Conservation (phyloP, 768 basidiomycete species). For the Lactifluus piperatus region DNA sequence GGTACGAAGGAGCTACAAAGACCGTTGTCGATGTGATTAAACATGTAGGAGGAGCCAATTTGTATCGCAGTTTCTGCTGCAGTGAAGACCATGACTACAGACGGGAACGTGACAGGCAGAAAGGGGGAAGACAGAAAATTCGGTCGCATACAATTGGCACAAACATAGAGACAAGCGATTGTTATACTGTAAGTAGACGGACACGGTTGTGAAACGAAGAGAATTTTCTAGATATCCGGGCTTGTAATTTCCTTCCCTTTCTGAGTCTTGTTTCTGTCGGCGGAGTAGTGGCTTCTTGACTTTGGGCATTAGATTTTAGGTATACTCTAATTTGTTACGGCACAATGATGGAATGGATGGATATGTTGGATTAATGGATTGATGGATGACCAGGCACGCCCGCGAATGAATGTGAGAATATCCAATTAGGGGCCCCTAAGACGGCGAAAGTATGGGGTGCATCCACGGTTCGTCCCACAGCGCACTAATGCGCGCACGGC, state of each 20-base stretch:
- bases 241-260: neutral
- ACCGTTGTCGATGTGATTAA: no score
- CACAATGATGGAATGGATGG: neutral
- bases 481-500: constrained; percentile 51
- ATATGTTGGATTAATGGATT: neutral
- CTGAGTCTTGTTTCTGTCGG: neutral
- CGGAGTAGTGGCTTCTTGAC: neutral
- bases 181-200: neutral
- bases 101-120: neutral
- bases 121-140: neutral
- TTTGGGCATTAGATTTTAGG: constrained; percentile 1
- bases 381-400: neutral
- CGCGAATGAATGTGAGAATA: neutral
- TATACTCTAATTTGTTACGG: neutral
- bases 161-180: neutral
- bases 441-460: neutral
- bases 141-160: constrained; percentile 1
- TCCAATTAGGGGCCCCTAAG: neutral
- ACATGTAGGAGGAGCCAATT: no score
- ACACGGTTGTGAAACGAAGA: no score
- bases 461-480: constrained; percentile 27
- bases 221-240: neutral
- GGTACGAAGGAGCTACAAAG: no score
- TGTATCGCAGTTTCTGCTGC: no score
- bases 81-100: neutral